Base-by-base conservation (phyloP, 2,329 filamentous ascomycete genomes). In the Exophiala dermatitidis region DNA sequence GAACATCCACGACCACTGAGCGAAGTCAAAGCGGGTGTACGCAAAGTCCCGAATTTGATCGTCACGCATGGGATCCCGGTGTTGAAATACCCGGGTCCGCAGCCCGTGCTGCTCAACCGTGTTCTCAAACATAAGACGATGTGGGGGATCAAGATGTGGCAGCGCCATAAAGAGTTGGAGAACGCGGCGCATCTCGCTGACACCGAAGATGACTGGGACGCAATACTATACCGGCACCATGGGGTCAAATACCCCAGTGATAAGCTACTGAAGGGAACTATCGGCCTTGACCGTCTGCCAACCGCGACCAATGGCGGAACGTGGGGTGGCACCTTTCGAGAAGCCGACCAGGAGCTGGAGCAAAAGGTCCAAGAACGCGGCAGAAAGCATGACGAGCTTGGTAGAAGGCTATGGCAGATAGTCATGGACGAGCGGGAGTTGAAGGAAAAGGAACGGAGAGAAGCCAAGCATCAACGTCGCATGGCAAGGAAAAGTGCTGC, bases 61-160 rank as follows among this genome's bases (percentile, higher is more conserved):
- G 69, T 66, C 59, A 71, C 71, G 8, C 67, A 70, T 32, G 60
- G 58, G 9, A 52, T 74, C 7, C 71, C 72, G 2, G 68, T 73
- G 41, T 60, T 74, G 44, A 69, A 71, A 46, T 71, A 73, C 47
- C 71, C 72, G 47, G 74, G 74, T 45, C 72, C 72, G 1, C 69
- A 73, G 48, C 71, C 72, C 5, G 65, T 63, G 54, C 67, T 65
- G 48, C 54, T 74, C 28, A 72, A 68, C 44, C 60, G 66, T 3
- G 62, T 71, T 1, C 62, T 74, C 49, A 65, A 65, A 43, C 62
- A 58, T 31, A 71, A 71, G 46, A 62, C 71, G 12, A 62, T 62
- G 6, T 66, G 61, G 19, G 67, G 71, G 19, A 66, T 66, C 63
- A 65, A 65, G 6, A 60, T 64, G 30, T 66, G 71, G 34, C 60